Conservation (phyloP, 805 yeast genomes). For the Cyberlindnera mississippiensis region DNA sequence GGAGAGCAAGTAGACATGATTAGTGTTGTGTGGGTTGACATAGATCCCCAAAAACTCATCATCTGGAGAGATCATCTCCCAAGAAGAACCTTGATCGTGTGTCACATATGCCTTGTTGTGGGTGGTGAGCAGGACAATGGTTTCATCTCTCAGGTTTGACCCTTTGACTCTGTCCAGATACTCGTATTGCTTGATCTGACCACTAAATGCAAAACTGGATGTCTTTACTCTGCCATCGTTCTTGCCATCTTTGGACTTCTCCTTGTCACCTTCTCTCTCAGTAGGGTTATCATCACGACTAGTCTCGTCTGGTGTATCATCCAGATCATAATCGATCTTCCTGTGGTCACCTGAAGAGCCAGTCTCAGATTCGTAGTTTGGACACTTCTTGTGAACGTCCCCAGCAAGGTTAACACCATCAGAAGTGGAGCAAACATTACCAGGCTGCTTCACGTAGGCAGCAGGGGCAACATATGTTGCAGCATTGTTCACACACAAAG, state of each 20-base stretch:
- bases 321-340: constrained; percentile 24
- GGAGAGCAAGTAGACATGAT: constrained; percentile 35
- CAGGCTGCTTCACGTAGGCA: constrained; percentile 41
- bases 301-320: constrained; percentile 30
- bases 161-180: constrained; percentile 46
- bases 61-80: constrained; percentile 28
- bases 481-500: constrained; percentile 29
- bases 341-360: constrained; percentile 18
- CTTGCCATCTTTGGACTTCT: constrained; percentile 32
- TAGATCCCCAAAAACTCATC: constrained; percentile 49
- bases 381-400: constrained; percentile 16
- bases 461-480: constrained; percentile 25
- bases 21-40: constrained; percentile 56
- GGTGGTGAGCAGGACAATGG: constrained; percentile 57
- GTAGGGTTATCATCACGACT: constrained; percentile 27
- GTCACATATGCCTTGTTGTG: constrained; percentile 57
- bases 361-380: constrained; percentile 18
- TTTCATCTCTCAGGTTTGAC: constrained; percentile 50
- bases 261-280: constrained; percentile 33
- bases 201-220: constrained; percentile 43
- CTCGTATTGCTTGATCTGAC: constrained; percentile 49
- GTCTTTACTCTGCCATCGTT: constrained; percentile 34
- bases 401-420: constrained; percentile 24
- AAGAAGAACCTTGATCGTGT: constrained; percentile 42
- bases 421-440: constrained; percentile 38